Evolutionary conservation across 1,284 basidiomycete genomes (phyloP).

Genomic region (Ceratobasidium theobromae): DNA sequence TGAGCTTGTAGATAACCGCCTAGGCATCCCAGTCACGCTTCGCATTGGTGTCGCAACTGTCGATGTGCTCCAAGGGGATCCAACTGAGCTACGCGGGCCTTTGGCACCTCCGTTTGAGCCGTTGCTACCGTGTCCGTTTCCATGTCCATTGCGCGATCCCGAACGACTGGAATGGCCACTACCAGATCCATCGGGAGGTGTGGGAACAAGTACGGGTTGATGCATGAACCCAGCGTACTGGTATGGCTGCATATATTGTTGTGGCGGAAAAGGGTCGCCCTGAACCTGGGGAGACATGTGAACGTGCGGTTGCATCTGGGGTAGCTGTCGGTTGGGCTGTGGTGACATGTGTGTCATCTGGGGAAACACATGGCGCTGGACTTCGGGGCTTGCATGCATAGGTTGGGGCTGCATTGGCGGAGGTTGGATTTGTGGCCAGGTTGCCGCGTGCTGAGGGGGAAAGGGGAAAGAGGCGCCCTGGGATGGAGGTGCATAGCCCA

Average conservation of each 20-base stretch:
- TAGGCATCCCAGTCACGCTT: conserved; percentile 1
- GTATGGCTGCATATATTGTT: conserved; percentile 27
- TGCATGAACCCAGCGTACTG: conserved; percentile 11
- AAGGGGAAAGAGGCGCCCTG: neutral
- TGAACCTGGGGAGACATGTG: too few relatives aligned
- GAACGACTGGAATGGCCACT: conserved; percentile 11
- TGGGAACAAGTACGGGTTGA: conserved; percentile 27
- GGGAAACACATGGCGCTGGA: conserved; percentile 13
- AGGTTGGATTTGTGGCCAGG: conserved; percentile 6
- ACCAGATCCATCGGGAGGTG: conserved; percentile 5
- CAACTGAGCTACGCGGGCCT: conserved; percentile 15
- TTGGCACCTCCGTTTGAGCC: conserved; percentile 17
- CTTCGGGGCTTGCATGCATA: neutral
- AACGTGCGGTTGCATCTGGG: too few relatives aligned
- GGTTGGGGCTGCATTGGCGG: conserved; percentile 8
- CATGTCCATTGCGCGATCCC: conserved; percentile 7
- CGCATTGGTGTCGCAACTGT: conserved; percentile 27
- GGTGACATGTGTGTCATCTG: neutral
- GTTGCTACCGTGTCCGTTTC: neutral
- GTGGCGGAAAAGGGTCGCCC: conserved; percentile 10
- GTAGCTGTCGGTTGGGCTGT: conserved; percentile 11
- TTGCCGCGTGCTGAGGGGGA: conserved; percentile 20
- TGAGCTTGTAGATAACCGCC: conserved; percentile 20
- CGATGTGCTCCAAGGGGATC: conserved; percentile 13
- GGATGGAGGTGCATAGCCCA: conserved; percentile 9